These are phyloP conservation scores for Auriscalpium vulgare DNA, from an alignment of 768 basidiomycete genomes.

Conservation along the genomic window DNA sequence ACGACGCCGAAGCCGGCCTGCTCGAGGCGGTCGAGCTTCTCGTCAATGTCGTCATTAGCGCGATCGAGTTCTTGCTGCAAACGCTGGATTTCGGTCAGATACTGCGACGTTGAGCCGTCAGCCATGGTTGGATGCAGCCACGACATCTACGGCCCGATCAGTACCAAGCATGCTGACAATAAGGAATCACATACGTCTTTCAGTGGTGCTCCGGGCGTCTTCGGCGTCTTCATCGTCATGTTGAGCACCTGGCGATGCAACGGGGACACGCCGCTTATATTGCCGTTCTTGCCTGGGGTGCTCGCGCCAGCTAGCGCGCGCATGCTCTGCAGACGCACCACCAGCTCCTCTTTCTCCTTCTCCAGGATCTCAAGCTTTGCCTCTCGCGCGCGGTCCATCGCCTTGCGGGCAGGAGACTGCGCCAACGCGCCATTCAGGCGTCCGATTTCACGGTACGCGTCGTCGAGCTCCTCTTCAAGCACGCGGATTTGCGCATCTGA, in stretches of 20 bases:
- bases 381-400: conserved; percentile 72
- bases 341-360: conserved; percentile 65
- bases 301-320: conserved; percentile 43
- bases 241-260: conserved; percentile 65
- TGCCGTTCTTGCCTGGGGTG: conserved; percentile 50
- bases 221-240: conserved; percentile 61
- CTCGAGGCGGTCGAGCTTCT: conserved; percentile 80
- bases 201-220: conserved; percentile 72
- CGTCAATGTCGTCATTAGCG: conserved; percentile 81
- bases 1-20: conserved; percentile 73
- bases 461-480: conserved; percentile 70
- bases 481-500: conserved; percentile 46
- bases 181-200: conserved; percentile 51
- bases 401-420: conserved; percentile 69
- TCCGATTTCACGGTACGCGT: conserved; percentile 69
- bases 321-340: conserved; percentile 59
- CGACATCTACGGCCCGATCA: conserved; percentile 43
- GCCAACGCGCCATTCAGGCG: conserved; percentile 56
- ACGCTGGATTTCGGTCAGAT: conserved; percentile 64
- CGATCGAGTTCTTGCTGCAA: conserved; percentile 68
- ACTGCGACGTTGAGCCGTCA: conserved; percentile 50
- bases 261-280: conserved; percentile 60
- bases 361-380: conserved; percentile 69
- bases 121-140: conserved; percentile 59
- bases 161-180: background rate